Evolutionary conservation across 306 rosid species (phyloP), one percentile per base, ranked within the genome.

Genomic region (Notholithocarpus densiflorus): DNA sequence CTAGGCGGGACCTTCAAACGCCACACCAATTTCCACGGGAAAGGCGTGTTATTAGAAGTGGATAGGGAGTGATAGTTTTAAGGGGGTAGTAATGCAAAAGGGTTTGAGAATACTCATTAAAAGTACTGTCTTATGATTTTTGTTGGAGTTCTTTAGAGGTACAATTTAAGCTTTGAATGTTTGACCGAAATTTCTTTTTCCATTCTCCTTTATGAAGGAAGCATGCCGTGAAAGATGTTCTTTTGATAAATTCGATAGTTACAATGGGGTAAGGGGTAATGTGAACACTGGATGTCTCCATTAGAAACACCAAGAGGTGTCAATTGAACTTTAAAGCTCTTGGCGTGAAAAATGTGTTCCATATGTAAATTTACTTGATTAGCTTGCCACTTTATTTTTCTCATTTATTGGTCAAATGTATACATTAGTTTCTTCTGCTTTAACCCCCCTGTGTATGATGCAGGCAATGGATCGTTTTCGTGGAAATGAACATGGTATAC

Each of bases 391-490:
- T 21, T 57, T 71, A 2, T 45, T 9, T 59, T 43, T 73, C 31
- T 19, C 72, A 32, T 17, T 21, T 18, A 32, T 34, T 19, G 72
- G 53, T 19, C 53, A 68, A 68, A 34, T 10, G 13, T 19, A 68
- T 62, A 5, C 18, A 37, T 53, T 72, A 61, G 19, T 71, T 45
- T 79, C 27, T 68, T 71, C 10, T 18, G 12, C 73, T 65, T 57
- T 64, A 8, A 14, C 76, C 18, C 14, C 77, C 62, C 9, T 69
- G 53, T 78, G 64, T 85, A 75, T 48, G 43, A 56, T 76, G 79
- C 84, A 95, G 99, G 97, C 96, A 79, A 84, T 93, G 10, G 98
- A 92, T 76, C 97, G 89, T 24, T 92, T 94, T 88, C 91, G 94
- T 56, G 97, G 80, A 82, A 71, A 77, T 82, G 95, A 89, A 77